phyloP scores from a whole-genome alignment of 305 asterid species.

The Fraxinus velutina region DNA sequence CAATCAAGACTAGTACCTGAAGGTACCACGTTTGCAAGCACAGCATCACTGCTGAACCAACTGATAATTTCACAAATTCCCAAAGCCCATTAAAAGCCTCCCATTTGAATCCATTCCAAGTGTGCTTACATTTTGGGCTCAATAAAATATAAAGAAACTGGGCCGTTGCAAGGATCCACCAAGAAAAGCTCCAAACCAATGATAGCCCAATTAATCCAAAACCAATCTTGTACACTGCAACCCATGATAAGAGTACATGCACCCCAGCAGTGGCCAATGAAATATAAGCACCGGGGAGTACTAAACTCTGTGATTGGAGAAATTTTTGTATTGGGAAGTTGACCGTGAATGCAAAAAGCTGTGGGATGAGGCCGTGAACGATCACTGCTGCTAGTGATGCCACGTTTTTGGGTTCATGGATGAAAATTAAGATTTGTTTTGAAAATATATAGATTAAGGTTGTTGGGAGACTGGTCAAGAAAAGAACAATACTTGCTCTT shows the following conservation, averaged over 20 bases:
- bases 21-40: slow-evolving; percentile 45
- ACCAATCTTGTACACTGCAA: slow-evolving; percentile 27
- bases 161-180: slow-evolving; percentile 39
- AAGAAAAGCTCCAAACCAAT: slow-evolving; percentile 34
- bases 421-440: slow-evolving; percentile 23
- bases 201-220: slow-evolving; percentile 36
- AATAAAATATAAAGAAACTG: slow-evolving; percentile 35
- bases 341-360: slow-evolving; percentile 37
- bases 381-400: slow-evolving; percentile 32
- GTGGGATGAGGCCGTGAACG: slow-evolving; percentile 41
- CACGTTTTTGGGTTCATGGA: slow-evolving; percentile 28
- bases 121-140: slow-evolving; percentile 34
- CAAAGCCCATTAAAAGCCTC: slow-evolving; percentile 39
- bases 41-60: slow-evolving; percentile 41
- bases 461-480: slow-evolving; percentile 27
- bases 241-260: slow-evolving; percentile 34
- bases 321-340: slow-evolving; percentile 42
- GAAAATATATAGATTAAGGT: slow-evolving; percentile 25
- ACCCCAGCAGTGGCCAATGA: slow-evolving; percentile 28
- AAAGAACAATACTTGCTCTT: slow-evolving; percentile 28
- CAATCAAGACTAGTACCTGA: slow-evolving; percentile 35
- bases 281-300: slow-evolving; percentile 36
- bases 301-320: slow-evolving; percentile 41
- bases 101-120: slow-evolving; percentile 36
- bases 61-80: slow-evolving; percentile 36